Evolutionary conservation across 1,139 yeast genomes (phyloP), one percentile per base, ranked within the genome.

Genomic region (Zygoascus meyerae): DNA sequence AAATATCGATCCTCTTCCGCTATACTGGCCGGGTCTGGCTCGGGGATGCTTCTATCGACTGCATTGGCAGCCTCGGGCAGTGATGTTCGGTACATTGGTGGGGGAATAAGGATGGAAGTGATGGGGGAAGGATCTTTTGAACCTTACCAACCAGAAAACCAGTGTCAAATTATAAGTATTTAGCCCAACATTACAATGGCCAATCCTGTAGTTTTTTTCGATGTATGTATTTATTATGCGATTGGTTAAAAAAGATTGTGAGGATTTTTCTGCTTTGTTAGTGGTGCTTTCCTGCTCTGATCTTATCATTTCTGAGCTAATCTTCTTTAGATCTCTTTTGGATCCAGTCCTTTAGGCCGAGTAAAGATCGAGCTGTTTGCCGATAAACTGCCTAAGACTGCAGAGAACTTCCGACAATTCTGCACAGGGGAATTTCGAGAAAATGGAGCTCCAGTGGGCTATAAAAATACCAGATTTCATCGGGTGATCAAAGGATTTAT

Each of bases 1-100:
- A 90, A 90, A 65, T 86, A 90, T 45, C 69, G 68, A 51, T 82
- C 86, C 61, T 89, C 97, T 54, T 86, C 95, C 6, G 72, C 67
- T 5, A 75, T 66, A 47, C 78, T 76, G 0, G 97, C 96, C 1
- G 86, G 84, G 0, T 94, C 94, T 61, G 83, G 81, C 49, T 81
- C 86, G 2, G 86, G 87, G 4, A 81, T 73, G 1, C 76, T 63
- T 46, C 96, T 73, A 63, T 89, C 95, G 39, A 90, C 85, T 9
- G 97, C 97, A 10, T 82, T 66, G 1, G 71, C 72, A 0, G 87
- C 64, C 37, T 80, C 84, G 0, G 95, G 95, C 16, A 18, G 18
- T 11, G 45, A 17, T 3, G 45, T 42, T 16, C 32, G 40, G 28
- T 34, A 36, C 45, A 42, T 42, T 29, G 11, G 9, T 32, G 34